phyloP scores from a whole-genome alignment of 1,284 basidiomycete genomes.

The Mycena citricolor region DNA sequence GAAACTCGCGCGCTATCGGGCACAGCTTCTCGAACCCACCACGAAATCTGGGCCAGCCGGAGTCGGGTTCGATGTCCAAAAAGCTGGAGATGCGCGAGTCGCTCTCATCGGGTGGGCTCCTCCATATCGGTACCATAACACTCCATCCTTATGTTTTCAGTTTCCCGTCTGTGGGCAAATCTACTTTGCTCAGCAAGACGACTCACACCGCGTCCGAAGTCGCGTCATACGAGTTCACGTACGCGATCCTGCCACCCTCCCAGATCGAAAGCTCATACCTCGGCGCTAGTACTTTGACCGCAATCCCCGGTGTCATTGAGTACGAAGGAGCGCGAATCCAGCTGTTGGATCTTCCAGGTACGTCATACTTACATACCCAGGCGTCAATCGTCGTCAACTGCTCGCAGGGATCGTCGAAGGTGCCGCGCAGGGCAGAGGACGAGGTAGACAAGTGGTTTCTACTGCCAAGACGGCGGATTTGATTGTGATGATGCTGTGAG shows the following conservation, averaged over 20 bases:
- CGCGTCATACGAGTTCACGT: constrained; percentile 94
- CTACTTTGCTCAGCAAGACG: constrained; percentile 88
- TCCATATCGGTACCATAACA: too few species aligned
- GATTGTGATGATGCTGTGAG: constrained; percentile 82
- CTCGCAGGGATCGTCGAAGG: too few species aligned
- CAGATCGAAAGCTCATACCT: background rate
- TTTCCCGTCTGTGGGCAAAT: constrained; percentile 92
- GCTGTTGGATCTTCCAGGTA: constrained; percentile 94
- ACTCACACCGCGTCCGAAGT: constrained; percentile 89
- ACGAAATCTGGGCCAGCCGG: constrained; percentile 81
- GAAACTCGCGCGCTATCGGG: constrained; percentile 89
- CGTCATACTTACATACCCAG: too few species aligned
- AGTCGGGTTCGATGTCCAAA: constrained; percentile 88
- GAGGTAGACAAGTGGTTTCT: constrained; percentile 94
- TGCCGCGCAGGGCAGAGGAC: constrained; percentile 89
- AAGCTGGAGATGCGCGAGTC: constrained; percentile 91
- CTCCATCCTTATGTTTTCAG: constrained; percentile 1
- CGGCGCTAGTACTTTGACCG: constrained; percentile 42
- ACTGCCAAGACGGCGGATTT: constrained; percentile 96
- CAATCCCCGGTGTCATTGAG: constrained; percentile 93
- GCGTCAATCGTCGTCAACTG: too few species aligned
- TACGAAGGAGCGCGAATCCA: constrained; percentile 93
- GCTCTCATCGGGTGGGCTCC: constrained; percentile 86
- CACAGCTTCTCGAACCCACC: constrained; percentile 84
- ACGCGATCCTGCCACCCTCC: constrained; percentile 63